Percentiles rank a stretch among this genome's conserved stretches.
Evolutionary conservation across 192 early-diverging fungal species (phyloP).

Genomic region (Coemansia sp.): DNA sequence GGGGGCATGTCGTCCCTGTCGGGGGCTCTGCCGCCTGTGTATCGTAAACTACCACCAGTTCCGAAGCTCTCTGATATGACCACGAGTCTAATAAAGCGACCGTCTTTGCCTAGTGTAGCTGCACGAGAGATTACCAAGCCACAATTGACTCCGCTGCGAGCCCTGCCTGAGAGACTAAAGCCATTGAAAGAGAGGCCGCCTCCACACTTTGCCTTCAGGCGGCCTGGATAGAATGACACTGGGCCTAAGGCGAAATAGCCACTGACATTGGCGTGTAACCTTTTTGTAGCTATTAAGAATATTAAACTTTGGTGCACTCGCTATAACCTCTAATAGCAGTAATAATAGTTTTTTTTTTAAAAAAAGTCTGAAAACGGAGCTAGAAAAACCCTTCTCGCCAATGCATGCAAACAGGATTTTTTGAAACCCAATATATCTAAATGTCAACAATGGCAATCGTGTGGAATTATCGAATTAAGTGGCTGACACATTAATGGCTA

Average conservation of each 20-base stretch:
- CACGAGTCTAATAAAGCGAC: background rate
- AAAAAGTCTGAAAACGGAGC: too few species aligned
- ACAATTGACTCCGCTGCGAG: background rate
- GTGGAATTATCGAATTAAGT: too few species aligned
- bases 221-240: background rate
- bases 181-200: background rate
- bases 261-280: background rate
- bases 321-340: too few species aligned
- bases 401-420: too few species aligned
- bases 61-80: background rate
- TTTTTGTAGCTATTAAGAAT: too few species aligned
- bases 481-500: too few species aligned
- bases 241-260: background rate
- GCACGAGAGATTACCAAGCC: background rate
- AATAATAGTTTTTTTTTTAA: too few species aligned
- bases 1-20: conserved; percentile 16
- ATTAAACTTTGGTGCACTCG: too few species aligned
- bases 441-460: too few species aligned
- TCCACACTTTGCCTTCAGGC: background rate
- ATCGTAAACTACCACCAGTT: background rate
- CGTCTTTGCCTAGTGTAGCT: background rate
- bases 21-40: background rate
- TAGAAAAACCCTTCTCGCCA: too few species aligned
- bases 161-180: conserved; percentile 1
- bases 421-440: too few species aligned